Base-by-base conservation (phyloP, 2,329 filamentous ascomycete species). In the Cyanodermella asteris region DNA sequence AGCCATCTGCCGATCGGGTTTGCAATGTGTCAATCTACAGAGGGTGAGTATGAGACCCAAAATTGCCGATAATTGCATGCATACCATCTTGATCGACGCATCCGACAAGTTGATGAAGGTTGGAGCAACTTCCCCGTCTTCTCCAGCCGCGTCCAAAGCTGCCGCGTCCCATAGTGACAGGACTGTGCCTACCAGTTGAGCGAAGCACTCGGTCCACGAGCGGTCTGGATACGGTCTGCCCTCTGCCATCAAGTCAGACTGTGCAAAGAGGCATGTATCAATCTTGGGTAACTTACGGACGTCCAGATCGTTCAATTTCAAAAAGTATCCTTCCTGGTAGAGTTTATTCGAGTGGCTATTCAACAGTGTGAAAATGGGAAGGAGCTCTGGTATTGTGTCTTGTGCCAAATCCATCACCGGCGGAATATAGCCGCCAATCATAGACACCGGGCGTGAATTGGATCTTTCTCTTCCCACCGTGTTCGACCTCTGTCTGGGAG, bases 41-140 rank as follows among this genome's bases (percentile, higher is more conserved):
- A 17, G 13, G n/a, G 13, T 32, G 14, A 28, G 18, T 15, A n/a
- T 17, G 15, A 15, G 13, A 20, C 16, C 22, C 14, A 21, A 24
- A 19, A 18, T 18, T 17, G 20, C 7, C 20, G 26, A 18, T 31
- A 22, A 22, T 5, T 9, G 11, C 11, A 10, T 18, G 18, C 50
- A 37, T 61, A 93, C 87, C 81, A 94, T 93, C 50, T 91, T 91
- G 38, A 97, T 81, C 0, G 87, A 91, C 12, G 87, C 87, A 59
- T 97, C 87, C 5, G 87, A 91, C 31, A 97, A 53, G 43, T 97
- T 97, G 47, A 97, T 82, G 45, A 93, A 97, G 25, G 77, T 87
- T 16, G 81, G 80, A 20, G 84, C 56, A 23, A 91, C 76, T 42
- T 91, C 77, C 35, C 72, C 75, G 39, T 87, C 69, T 38, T 80